Conservation (phyloP, 2,329 filamentous ascomycete species). For the Trichoderma simmonsii region DNA sequence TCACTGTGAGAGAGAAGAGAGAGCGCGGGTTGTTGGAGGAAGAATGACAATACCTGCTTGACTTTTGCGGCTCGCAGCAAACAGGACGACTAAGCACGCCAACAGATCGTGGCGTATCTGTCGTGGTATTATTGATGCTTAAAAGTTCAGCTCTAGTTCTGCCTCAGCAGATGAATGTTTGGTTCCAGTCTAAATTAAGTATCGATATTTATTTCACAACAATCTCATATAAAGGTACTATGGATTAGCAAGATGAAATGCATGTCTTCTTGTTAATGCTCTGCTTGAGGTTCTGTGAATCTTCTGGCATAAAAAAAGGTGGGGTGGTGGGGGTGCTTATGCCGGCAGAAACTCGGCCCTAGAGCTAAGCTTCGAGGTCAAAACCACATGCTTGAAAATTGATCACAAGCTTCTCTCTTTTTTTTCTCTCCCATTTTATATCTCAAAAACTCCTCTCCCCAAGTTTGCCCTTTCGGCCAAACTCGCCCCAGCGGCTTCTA, state of each 20-base stretch:
- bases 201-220: background rate
- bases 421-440: constrained; percentile 12
- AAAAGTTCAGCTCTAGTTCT: background rate
- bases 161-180: background rate
- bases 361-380: constrained; percentile 14
- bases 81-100: background rate
- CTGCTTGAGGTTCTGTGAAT: background rate
- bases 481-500: constrained; percentile 23
- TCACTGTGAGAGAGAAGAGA: background rate
- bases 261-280: background rate
- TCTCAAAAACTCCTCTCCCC: background rate
- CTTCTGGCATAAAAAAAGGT: constrained; percentile 1
- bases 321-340: constrained; percentile 10
- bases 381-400: constrained; percentile 19
- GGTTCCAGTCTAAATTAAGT: background rate
- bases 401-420: constrained; percentile 11
- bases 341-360: constrained; percentile 16
- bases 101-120: background rate
- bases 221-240: background rate
- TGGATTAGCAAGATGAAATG: background rate
- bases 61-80: background rate
- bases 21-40: background rate
- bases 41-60: background rate
- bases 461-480: constrained; percentile 15
- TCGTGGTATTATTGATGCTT: background rate